A percentile compares a stretch with the other conserved stretches of the same genome.
These are phyloP conservation scores for Acorus gramineus DNA, from an alignment of 106 monocot genomes.

Conservation along the genomic window DNA sequence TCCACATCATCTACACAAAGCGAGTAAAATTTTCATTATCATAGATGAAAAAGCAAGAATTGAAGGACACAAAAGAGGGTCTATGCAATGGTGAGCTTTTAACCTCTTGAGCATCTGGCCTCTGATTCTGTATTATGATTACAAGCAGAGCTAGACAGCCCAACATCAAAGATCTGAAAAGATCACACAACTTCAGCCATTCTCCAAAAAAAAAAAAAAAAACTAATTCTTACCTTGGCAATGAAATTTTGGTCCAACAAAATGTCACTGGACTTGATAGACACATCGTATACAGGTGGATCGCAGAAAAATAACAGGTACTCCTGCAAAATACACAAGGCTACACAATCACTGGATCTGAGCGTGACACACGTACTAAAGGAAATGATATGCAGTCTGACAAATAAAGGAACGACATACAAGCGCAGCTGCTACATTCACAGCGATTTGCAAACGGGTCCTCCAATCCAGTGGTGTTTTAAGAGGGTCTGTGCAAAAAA, in stretches of 20 bases:
- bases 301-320: conserved; percentile 78
- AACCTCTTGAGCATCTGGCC: too few species aligned
- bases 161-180: conserved; percentile 51
- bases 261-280: conserved; percentile 54
- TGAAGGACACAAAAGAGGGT: too few species aligned
- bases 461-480: conserved; percentile 87
- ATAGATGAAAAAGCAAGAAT: too few species aligned
- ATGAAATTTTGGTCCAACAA: conserved; percentile 65
- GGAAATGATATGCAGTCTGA: neutral
- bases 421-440: conserved; percentile 77
- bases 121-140: too few species aligned
- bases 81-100: too few species aligned
- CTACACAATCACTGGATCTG: neutral
- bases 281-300: conserved; percentile 49
- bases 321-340: conserved; percentile 40
- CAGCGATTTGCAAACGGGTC: conserved; percentile 62
- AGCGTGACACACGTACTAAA: neutral
- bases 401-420: conserved; percentile 20
- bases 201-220: neutral
- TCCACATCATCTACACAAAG: conserved; percentile 26
- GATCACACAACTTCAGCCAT: conserved; percentile 2
- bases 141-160: conserved; percentile 11
- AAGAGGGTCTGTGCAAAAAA: conserved; percentile 57
- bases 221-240: conserved; percentile 50
- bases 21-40: too few species aligned